Base-by-base conservation (phyloP, 371 early-diverging fungal genomes). In the Rhizomucor miehei region DNA sequence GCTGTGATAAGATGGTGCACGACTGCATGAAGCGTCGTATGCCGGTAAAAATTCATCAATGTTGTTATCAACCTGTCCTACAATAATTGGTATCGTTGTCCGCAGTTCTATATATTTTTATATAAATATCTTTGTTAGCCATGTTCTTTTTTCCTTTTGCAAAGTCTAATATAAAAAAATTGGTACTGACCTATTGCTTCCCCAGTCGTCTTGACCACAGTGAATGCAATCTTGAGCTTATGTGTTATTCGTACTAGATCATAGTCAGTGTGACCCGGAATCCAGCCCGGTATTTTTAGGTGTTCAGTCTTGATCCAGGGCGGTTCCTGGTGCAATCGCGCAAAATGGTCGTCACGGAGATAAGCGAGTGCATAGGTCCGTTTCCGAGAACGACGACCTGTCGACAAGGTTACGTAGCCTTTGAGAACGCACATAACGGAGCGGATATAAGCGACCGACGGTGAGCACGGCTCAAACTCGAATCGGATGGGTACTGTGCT, bases 101-200 rank as follows among this genome's bases (percentile, higher is more conserved):
- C 58, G 59, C 34, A 74, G 14, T 40, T 74, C 74, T 73, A 37
- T 20, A 45, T 46, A 34, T 34, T 14, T 51, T 51, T 43, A 45
- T 36, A 40, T 11, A 41, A 13, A 3, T 44, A 44, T 21, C 14
- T 21, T 21, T 48, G 29, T 16, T 48, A 45, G 16, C 25, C 25
- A 57, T 12, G 21, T 47, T 36, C 21, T 35, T 17, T 34, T 12
- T 21, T 24, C 51, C 53, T 73, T 29, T 29, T n/a, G n/a, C n/a
- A n/a, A n/a, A n/a, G n/a, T n/a, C n/a, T n/a, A n/a, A n/a, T n/a
- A n/a, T n/a, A n/a, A n/a, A n/a, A n/a, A n/a, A n/a, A n/a, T n/a
- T n/a, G n/a, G n/a, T n/a, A n/a, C n/a, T n/a, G n/a, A 73, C 73
- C 70, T 34, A 63, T 66, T n/a, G 62, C 47, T 47, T 63, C 64